Evolutionary conservation across 306 rosid genomes (phyloP).

Genomic region (Quercus mongolica): DNA sequence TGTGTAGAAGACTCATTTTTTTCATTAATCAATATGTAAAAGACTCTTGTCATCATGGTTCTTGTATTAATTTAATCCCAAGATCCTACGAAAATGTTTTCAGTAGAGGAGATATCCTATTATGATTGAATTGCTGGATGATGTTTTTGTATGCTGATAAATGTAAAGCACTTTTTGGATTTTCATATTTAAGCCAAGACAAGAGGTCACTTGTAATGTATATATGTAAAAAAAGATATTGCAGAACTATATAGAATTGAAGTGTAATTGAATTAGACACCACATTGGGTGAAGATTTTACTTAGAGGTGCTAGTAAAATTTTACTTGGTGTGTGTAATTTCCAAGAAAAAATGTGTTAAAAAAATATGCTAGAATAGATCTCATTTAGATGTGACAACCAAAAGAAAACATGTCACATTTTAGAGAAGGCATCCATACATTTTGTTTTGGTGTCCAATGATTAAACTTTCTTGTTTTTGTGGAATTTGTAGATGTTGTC

Average conservation of each 20-base stretch:
- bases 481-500: not conserved
- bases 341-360: too few species aligned
- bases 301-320: too few species aligned
- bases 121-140: not conserved
- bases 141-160: not conserved
- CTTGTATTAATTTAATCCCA: not conserved
- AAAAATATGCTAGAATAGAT: too few species aligned
- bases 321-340: too few species aligned
- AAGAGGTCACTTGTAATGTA: too few species aligned
- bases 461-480: not conserved
- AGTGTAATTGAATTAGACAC: too few species aligned
- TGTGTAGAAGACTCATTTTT: not conserved
- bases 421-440: not conserved
- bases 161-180: too few species aligned
- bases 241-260: too few species aligned
- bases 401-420: not conserved
- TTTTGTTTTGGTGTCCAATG: not conserved
- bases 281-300: too few species aligned
- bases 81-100: not conserved
- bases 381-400: not conserved
- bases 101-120: not conserved
- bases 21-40: too few species aligned
- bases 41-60: not conserved
- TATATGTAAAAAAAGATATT: too few species aligned
- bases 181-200: too few species aligned